Evolutionary conservation across 2,329 filamentous ascomycete species (phyloP).

Genomic region (Sporothrix variecibatus): DNA sequence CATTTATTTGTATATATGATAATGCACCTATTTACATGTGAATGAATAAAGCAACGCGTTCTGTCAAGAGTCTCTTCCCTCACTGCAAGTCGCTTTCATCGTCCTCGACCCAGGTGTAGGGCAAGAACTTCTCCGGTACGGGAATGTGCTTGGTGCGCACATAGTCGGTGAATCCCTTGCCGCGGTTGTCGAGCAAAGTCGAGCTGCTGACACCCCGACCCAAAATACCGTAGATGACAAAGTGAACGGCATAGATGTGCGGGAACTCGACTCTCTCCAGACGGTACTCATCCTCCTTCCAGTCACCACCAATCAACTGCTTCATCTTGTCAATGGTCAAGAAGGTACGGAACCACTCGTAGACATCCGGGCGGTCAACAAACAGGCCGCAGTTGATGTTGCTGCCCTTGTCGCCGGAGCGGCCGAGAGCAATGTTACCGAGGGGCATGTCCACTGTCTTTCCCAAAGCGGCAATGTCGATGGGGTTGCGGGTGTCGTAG

Average conservation of each 20-base stretch:
- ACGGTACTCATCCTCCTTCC: slow-evolving; percentile 41
- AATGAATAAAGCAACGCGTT: no score
- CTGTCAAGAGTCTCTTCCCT: no score
- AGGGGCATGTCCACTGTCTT: slow-evolving; percentile 35
- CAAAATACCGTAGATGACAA: slow-evolving; percentile 49
- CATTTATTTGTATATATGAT: not conserved
- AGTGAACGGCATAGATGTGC: slow-evolving; percentile 49
- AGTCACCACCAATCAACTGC: slow-evolving; percentile 41
- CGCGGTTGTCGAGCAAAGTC: slow-evolving; percentile 51
- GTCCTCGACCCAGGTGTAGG: slow-evolving; percentile 21
- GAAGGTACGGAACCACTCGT: slow-evolving; percentile 42
- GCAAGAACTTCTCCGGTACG: slow-evolving; percentile 38
- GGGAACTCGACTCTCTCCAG: slow-evolving; percentile 52
- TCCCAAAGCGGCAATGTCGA: slow-evolving; percentile 38
- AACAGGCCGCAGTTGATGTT: slow-evolving; percentile 41
- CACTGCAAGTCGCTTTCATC: not conserved
- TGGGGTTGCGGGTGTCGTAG: slow-evolving; percentile 9
- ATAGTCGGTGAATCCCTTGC: slow-evolving; percentile 52
- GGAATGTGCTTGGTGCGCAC: slow-evolving; percentile 43
- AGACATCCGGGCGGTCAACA: slow-evolving; percentile 43
- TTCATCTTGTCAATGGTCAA: slow-evolving; percentile 43
- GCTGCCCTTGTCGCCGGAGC: slow-evolving; percentile 40
- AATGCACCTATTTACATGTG: not conserved
- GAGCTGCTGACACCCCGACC: slow-evolving; percentile 51
- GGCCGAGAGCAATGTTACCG: slow-evolving; percentile 34